Evolutionary conservation across 2,329 filamentous ascomycete species (phyloP).

Genomic region (Ceratocystis destructans): DNA sequence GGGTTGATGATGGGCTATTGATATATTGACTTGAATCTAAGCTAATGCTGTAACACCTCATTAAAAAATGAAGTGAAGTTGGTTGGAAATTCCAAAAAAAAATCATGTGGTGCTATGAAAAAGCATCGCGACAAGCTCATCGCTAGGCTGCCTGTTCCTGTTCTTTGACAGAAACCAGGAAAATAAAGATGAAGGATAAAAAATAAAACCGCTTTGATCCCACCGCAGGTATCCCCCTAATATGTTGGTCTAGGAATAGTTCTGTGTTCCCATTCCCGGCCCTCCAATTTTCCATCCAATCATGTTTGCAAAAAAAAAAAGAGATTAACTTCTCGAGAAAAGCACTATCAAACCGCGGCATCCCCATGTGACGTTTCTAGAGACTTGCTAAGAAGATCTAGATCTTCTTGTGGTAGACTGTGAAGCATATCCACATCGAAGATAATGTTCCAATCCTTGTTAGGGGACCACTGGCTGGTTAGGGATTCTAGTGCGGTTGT

Average conservation of each 20-base stretch:
- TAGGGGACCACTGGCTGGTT: slow-evolving; percentile 12
- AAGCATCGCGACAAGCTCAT: not conserved
- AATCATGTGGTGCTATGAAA: not conserved
- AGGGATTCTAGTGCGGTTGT: slow-evolving; percentile 4
- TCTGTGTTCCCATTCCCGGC: slow-evolving; percentile 3
- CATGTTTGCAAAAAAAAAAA: not conserved
- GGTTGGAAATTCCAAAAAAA: not conserved
- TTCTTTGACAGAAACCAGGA: not conserved
- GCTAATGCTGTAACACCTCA: not conserved
- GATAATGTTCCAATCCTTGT: slow-evolving; percentile 12
- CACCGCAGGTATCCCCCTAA: not conserved
- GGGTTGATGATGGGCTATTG: not conserved
- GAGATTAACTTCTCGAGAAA: not conserved
- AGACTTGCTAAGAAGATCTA: slow-evolving; percentile 1
- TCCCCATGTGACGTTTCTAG: not conserved
- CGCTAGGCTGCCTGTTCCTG: not conserved
- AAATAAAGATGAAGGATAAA: not conserved
- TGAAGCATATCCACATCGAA: slow-evolving; percentile 12
- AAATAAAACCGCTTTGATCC: not conserved
- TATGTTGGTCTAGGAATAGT: not conserved
- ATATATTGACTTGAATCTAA: not conserved
- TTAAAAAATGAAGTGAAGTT: not conserved
- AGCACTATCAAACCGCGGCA: not conserved
- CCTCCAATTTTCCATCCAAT: too few species aligned
- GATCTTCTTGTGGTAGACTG: slow-evolving; percentile 1